phyloP scores from a whole-genome alignment of 768 basidiomycete genomes.

The Mycena belliarum region DNA sequence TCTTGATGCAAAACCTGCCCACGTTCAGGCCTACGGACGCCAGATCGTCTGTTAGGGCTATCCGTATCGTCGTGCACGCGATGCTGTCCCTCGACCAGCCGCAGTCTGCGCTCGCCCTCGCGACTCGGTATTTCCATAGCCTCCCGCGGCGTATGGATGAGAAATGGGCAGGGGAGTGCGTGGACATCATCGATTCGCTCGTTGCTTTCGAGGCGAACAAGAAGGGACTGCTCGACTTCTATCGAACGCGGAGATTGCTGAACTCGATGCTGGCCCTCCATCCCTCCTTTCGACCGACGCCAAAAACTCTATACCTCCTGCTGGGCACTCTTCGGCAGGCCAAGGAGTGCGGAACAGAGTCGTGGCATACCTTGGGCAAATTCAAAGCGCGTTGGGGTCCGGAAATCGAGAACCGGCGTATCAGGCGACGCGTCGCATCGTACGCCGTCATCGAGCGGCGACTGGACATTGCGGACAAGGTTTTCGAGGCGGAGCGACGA shows the following conservation, averaged over 20 bases:
- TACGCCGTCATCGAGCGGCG: constrained; percentile 70
- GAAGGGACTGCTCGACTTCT: constrained; percentile 44
- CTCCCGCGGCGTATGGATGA: constrained; percentile 46
- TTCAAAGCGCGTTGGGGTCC: constrained; percentile 61
- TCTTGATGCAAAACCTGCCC: constrained; percentile 45
- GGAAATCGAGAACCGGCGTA: constrained; percentile 53
- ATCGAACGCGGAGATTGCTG: constrained; percentile 45
- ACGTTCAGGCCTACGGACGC: constrained; percentile 34
- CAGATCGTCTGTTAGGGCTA: constrained; percentile 40
- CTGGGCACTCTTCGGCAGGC: constrained; percentile 51
- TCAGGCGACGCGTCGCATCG: constrained; percentile 57
- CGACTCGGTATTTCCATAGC: constrained; percentile 47
- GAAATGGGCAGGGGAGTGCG: constrained; percentile 36
- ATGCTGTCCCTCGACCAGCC: constrained; percentile 45
- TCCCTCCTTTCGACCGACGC: constrained; percentile 53
- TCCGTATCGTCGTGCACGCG: constrained; percentile 46
- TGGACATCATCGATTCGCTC: constrained; percentile 59
- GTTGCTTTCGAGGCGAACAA: constrained; percentile 35
- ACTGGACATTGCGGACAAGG: constrained; percentile 45
- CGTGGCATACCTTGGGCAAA: constrained; percentile 40
- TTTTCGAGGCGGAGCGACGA: constrained; percentile 24
- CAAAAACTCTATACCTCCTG: constrained; percentile 60
- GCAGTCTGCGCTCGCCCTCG: constrained; percentile 44
- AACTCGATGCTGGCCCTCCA: constrained; percentile 46
- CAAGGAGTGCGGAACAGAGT: constrained; percentile 56